phyloP scores from a whole-genome alignment of 2,329 filamentous ascomycete species.

The Hymenotorrendiella dingleyae region DNA sequence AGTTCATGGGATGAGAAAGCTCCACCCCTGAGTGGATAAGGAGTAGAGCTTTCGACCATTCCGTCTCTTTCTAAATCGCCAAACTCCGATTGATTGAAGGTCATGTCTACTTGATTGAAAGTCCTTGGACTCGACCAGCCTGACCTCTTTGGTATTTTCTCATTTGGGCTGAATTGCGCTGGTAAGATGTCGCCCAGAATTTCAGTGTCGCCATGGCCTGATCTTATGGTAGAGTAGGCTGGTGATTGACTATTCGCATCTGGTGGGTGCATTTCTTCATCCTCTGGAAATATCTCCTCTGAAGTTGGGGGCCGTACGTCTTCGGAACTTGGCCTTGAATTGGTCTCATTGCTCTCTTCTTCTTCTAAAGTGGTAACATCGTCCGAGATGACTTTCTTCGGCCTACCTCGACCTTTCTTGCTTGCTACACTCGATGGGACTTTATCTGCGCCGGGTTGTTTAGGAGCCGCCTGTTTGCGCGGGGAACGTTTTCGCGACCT shows the following conservation, averaged over 20 bases:
- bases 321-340: too few relatives aligned
- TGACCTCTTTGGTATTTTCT: slow-evolving; percentile 19
- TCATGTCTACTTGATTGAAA: slow-evolving; percentile 8
- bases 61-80: too few relatives aligned
- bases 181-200: too few relatives aligned
- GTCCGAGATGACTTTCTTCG: background rate
- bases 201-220: too few relatives aligned
- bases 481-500: slow-evolving; percentile 21
- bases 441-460: slow-evolving; percentile 8
- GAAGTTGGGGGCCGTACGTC: too few relatives aligned
- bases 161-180: slow-evolving; percentile 23
- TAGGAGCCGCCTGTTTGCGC: slow-evolving; percentile 15
- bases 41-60: background rate
- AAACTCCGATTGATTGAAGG: slow-evolving; percentile 2
- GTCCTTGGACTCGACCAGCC: slow-evolving; percentile 26
- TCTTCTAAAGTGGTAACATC: background rate
- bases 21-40: too few relatives aligned
- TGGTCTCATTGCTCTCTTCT: background rate
- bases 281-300: too few relatives aligned
- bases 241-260: too few relatives aligned
- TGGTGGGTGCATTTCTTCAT: too few relatives aligned
- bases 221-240: too few relatives aligned
- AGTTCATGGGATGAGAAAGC: too few relatives aligned
- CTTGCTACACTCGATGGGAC: slow-evolving; percentile 7
- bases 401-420: slow-evolving; percentile 19